Base-by-base conservation (phyloP, 208 protist species). In the Trypanosoma boissoni region DNA sequence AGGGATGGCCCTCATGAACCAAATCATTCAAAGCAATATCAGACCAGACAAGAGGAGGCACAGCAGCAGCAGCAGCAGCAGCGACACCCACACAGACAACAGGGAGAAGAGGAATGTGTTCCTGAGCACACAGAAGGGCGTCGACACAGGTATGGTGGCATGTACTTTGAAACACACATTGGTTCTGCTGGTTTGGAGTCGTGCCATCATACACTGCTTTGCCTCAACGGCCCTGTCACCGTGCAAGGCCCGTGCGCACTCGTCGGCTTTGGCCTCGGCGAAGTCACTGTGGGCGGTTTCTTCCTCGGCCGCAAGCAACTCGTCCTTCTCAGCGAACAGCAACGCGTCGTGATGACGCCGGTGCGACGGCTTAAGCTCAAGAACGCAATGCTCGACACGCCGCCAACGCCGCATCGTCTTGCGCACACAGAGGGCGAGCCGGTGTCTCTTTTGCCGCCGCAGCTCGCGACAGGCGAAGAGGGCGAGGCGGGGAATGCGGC, bases 161-260 rank as follows among this genome's bases (percentile, higher is more conserved):
- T 85, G 37, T 78, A 77, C 43, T 89, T 83, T 64, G 68, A 72
- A 26, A 74, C 64, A 28, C 77, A 90, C 67, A 58, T 84, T 55
- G 65, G 67, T 41, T 58, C 50, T 16, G 10, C 57, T n/a, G 55
- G 41, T 44, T 27, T 24, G 14, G 5, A 20, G 24, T 57, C 69
- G 12, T 88, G 82, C 51, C 80, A 89, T 55, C 86, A 89, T 79
- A 90, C 82, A 12, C 58, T 93, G 9, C 16, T 88, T 21, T 70
- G 74, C 20, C 61, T 88, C 37, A 69, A 59, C 5, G 71, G 66
- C 27, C 61, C 81, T 14, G 69, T 89, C 23, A 82, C 80, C 16
- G 75, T 93, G 32, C 78, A 89, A 43, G 86, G 86, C 14, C 86
- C 86, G 27, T 94, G 83, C 57, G 77, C 75, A 23, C 26, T 90